phyloP scores from a whole-genome alignment of 495 filamentous ascomycete genomes.

The Niebla homalea region DNA sequence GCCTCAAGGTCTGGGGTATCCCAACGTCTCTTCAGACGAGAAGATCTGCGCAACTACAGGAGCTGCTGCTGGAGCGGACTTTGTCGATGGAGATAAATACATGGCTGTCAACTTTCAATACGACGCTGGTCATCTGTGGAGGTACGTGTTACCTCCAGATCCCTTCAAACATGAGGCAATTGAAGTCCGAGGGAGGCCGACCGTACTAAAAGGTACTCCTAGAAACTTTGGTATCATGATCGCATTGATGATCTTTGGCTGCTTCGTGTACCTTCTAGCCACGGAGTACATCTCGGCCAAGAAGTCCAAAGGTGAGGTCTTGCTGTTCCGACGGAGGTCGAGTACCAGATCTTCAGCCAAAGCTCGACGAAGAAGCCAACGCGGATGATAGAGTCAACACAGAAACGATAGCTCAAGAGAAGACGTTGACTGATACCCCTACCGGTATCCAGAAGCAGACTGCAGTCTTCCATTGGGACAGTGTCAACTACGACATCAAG shows the following conservation, averaged over 20 bases:
- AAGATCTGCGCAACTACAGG: slow-evolving; percentile 43
- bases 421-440: slow-evolving; percentile 10
- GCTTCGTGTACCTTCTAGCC: slow-evolving; percentile 48
- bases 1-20: slow-evolving; percentile 29
- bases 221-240: slow-evolving; percentile 48
- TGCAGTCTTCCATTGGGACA: slow-evolving; percentile 59
- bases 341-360: slow-evolving; percentile 45
- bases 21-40: slow-evolving; percentile 9
- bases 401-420: slow-evolving; percentile 24
- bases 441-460: slow-evolving; percentile 19
- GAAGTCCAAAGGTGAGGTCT: slow-evolving; percentile 76
- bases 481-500: slow-evolving; percentile 63
- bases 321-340: slow-evolving; percentile 74
- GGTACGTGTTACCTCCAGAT: slow-evolving; percentile 12
- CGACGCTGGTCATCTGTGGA: slow-evolving; percentile 45
- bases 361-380: slow-evolving; percentile 32
- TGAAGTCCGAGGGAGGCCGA: no score
- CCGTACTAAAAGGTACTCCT: no score
- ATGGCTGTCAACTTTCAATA: slow-evolving; percentile 43
- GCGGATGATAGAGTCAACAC: slow-evolving; percentile 20
- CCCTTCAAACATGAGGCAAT: not conserved
- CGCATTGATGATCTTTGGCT: slow-evolving; percentile 42
- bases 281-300: slow-evolving; percentile 66
- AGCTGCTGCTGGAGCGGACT: slow-evolving; percentile 30
- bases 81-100: slow-evolving; percentile 39